These are phyloP conservation scores for Vaccinium macrocarpon DNA, from an alignment of 148 eudicot genomes.

Conservation along the genomic window DNA sequence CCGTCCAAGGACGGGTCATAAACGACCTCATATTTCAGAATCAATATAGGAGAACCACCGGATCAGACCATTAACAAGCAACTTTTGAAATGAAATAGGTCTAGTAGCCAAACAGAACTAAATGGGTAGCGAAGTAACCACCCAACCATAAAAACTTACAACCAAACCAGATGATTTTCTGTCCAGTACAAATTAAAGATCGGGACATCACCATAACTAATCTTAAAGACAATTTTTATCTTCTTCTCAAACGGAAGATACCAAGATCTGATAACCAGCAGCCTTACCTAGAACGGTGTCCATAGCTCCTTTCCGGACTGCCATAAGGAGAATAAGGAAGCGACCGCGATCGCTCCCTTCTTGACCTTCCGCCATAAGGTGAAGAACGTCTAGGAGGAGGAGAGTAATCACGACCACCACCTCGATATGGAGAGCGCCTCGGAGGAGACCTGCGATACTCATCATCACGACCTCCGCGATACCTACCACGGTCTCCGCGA, in stretches of 20 bases:
- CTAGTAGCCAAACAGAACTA: not conserved
- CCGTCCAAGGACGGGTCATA: not conserved
- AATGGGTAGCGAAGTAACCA: not conserved
- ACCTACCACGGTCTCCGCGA: constrained; percentile 63
- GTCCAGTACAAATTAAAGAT: constrained; percentile 3
- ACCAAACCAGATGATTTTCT: not conserved
- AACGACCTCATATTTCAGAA: not conserved
- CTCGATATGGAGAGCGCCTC: constrained; percentile 76
- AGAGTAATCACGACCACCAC: constrained; percentile 65
- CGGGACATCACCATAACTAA: not conserved
- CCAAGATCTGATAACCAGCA: not conserved
- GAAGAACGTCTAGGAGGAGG: constrained; percentile 53
- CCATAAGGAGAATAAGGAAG: constrained; percentile 71
- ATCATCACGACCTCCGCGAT: constrained; percentile 80
- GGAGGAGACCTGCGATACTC: constrained; percentile 74
- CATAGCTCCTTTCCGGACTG: constrained; percentile 66
- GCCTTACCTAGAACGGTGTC: constrained; percentile 63
- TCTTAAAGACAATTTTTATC: not conserved
- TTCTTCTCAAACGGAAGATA: not conserved
- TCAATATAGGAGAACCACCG: not conserved
- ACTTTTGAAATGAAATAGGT: not conserved
- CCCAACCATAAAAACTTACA: not conserved
- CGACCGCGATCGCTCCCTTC: constrained; percentile 85
- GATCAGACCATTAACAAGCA: not conserved
- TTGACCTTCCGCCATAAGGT: constrained; percentile 72